These are phyloP conservation scores for Botrytis elliptica DNA, from an alignment of 2,329 filamentous ascomycete species.

Conservation along the genomic window DNA sequence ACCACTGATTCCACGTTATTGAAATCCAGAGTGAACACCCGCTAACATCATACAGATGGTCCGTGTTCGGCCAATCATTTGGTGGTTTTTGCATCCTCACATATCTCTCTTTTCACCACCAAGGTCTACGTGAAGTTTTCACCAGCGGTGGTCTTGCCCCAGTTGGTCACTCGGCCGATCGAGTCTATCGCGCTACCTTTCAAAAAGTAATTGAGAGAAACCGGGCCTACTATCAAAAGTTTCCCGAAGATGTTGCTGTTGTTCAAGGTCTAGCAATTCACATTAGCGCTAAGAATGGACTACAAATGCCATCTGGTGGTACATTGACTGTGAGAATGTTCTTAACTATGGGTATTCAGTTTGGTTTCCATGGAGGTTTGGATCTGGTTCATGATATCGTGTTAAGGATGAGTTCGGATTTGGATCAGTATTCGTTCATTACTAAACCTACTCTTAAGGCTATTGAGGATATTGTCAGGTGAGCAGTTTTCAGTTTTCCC, in stretches of 20 bases:
- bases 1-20: background rate
- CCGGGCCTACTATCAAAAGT: slow-evolving; percentile 74
- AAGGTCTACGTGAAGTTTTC: slow-evolving; percentile 79
- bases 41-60: slow-evolving; percentile 59
- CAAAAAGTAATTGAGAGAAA: slow-evolving; percentile 71
- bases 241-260: slow-evolving; percentile 70
- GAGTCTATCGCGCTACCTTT: slow-evolving; percentile 74
- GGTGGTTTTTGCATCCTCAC: slow-evolving; percentile 83
- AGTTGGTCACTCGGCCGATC: slow-evolving; percentile 66
- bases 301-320: slow-evolving; percentile 71
- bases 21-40: background rate
- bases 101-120: slow-evolving; percentile 78
- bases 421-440: slow-evolving; percentile 73
- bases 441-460: slow-evolving; percentile 67
- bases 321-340: slow-evolving; percentile 71
- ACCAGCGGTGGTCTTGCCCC: slow-evolving; percentile 82
- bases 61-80: slow-evolving; percentile 85
- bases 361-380: slow-evolving; percentile 77
- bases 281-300: slow-evolving; percentile 57
- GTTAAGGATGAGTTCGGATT: slow-evolving; percentile 66
- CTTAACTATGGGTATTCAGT: slow-evolving; percentile 71
- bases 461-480: slow-evolving; percentile 56
- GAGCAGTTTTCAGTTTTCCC: background rate
- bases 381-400: slow-evolving; percentile 74
- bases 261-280: slow-evolving; percentile 49